phyloP scores from a whole-genome alignment of 2,329 filamentous ascomycete species.

The Lasiodiplodia citricola region DNA sequence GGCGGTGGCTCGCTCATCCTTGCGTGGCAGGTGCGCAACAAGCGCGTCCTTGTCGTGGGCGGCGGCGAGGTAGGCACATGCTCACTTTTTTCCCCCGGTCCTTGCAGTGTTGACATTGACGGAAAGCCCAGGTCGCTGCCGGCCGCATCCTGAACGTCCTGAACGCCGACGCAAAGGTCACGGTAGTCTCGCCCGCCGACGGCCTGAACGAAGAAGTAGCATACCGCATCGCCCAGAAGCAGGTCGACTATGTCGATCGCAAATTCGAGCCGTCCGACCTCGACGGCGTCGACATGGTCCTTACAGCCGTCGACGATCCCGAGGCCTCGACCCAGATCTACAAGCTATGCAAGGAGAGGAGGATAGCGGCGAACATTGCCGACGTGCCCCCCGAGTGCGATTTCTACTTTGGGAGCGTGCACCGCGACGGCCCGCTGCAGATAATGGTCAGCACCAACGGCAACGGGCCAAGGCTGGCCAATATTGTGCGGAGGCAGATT shows the following conservation, averaged over 20 bases:
- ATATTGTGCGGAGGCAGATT: slow-evolving; percentile 82
- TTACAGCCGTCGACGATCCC: slow-evolving; percentile 92
- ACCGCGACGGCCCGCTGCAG: slow-evolving; percentile 93
- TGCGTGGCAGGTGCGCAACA: slow-evolving; percentile 92
- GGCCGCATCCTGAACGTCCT: slow-evolving; percentile 92
- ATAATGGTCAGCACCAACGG: slow-evolving; percentile 99
- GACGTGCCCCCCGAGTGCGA: slow-evolving; percentile 97
- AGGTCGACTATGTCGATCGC: slow-evolving; percentile 81
- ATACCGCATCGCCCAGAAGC: slow-evolving; percentile 74
- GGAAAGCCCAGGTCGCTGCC: slow-evolving; percentile 77
- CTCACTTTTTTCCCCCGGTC: slow-evolving; percentile 4
- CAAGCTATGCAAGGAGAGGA: slow-evolving; percentile 86
- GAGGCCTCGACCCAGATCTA: slow-evolving; percentile 88
- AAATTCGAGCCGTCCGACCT: slow-evolving; percentile 87
- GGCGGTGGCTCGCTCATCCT: slow-evolving; percentile 92
- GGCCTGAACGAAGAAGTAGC: slow-evolving; percentile 90
- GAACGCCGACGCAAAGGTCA: slow-evolving; percentile 91
- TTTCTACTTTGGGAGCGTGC: slow-evolving; percentile 96
- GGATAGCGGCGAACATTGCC: slow-evolving; percentile 91
- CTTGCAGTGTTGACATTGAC: slow-evolving; percentile 41
- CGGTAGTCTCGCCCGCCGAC: slow-evolving; percentile 77
- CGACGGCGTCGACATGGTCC: slow-evolving; percentile 81
- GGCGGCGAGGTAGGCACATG: slow-evolving; percentile 79
- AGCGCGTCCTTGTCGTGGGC: slow-evolving; percentile 88
- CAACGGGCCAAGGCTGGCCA: slow-evolving; percentile 89